Conservation (phyloP, 345 rosid species). For the Hypericum perforatum region DNA sequence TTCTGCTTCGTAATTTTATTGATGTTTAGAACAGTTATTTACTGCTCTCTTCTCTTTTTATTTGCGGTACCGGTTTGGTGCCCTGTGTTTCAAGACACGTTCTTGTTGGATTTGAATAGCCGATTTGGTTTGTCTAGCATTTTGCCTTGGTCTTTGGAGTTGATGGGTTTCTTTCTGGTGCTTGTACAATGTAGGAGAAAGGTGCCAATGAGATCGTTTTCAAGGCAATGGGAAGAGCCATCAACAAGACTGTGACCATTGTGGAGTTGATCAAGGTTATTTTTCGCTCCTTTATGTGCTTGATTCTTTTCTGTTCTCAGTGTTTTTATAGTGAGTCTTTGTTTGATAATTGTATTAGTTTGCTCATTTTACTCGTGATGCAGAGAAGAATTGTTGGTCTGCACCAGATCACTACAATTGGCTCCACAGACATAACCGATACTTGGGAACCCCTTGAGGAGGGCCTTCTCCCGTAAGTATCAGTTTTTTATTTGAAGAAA, state of each 20-base stretch:
- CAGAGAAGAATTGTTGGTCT: constrained; percentile 42
- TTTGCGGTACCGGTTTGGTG: no score
- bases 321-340: not conserved
- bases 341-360: not conserved
- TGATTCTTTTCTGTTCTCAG: not conserved
- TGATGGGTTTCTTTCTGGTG: not conserved
- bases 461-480: constrained; percentile 52
- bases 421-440: constrained; percentile 41
- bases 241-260: constrained; percentile 43
- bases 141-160: not conserved
- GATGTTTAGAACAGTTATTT: no score
- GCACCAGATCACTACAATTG: constrained; percentile 36
- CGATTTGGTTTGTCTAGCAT: not conserved
- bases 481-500: not conserved
- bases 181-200: constrained; percentile 24
- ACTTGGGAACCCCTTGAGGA: constrained; percentile 61
- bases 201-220: constrained; percentile 32
- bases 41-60: no score
- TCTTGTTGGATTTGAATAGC: no score
- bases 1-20: no score
- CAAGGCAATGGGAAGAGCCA: constrained; percentile 49
- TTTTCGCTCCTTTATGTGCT: not conserved
- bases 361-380: not conserved
- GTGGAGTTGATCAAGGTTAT: constrained; percentile 42
- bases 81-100: no score